Conservation (phyloP, 176 grass and related monocot genomes). For the Triticum monococcum region DNA sequence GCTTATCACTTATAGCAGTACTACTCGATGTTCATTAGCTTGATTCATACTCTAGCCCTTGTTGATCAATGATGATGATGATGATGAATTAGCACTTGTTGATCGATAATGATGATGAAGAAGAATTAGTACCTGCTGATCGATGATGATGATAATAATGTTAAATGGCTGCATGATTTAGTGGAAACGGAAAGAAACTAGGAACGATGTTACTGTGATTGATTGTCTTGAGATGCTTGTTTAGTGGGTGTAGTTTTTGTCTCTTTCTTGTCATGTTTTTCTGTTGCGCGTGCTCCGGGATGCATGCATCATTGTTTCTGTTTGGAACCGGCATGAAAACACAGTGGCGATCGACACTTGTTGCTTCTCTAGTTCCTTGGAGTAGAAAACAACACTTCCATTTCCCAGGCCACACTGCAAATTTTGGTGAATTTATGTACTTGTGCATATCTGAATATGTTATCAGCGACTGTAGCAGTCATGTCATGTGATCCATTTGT, state of each 20-base stretch:
- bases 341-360: not conserved
- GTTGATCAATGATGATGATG: not conserved
- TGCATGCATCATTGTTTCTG: not conserved
- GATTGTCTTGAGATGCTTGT: conserved; percentile 11
- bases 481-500: not conserved
- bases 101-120: not conserved
- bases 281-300: not conserved
- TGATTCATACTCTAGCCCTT: not conserved
- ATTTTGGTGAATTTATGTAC: not conserved
- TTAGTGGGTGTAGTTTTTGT: conserved; percentile 14
- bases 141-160: not conserved
- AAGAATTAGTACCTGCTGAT: not conserved
- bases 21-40: conserved; percentile 6
- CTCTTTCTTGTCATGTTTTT: conserved; percentile 25
- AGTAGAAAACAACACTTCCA: not conserved
- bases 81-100: not conserved
- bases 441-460: not conserved
- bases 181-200: not conserved
- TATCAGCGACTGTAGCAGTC: too few species aligned
- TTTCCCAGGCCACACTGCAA: not conserved
- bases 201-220: not conserved
- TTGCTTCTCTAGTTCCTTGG: not conserved
- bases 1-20: not conserved
- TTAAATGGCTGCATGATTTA: not conserved
- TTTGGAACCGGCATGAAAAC: not conserved